phyloP scores from a whole-genome alignment of 2,329 filamentous ascomycete species.

The Arachnopeziza araneosa region DNA sequence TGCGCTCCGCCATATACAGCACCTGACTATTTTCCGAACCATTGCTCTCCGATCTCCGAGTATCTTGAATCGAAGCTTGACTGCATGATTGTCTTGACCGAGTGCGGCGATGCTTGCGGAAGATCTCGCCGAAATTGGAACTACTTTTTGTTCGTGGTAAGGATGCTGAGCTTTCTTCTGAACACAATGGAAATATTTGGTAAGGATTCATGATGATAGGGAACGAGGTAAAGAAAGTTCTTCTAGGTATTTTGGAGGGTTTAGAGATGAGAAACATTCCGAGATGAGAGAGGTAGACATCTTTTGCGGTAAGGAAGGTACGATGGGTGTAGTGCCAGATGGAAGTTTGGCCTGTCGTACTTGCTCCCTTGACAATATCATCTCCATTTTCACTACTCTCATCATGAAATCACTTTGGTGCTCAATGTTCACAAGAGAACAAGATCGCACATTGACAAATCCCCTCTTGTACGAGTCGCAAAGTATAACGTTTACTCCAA shows the following conservation, averaged over 20 bases:
- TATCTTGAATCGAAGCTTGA: neutral
- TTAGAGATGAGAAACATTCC: neutral
- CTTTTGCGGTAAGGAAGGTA: neutral
- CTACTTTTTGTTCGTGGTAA: neutral
- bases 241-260: neutral
- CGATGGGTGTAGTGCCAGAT: no score
- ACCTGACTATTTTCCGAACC: conserved; percentile 21
- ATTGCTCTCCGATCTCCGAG: conserved; percentile 5
- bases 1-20: conserved; percentile 17
- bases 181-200: neutral
- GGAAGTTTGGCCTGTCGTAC: no score
- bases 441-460: no score
- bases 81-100: neutral
- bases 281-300: neutral
- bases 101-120: neutral
- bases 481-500: no score
- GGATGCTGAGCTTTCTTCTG: neutral
- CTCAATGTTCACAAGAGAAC: no score
- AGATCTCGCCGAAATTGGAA: conserved; percentile 2
- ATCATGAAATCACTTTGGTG: no score
- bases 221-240: neutral
- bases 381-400: no score
- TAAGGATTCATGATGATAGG: conserved; percentile 2
- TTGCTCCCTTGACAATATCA: no score
- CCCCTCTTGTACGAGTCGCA: no score